phyloP scores from a whole-genome alignment of 2,329 filamentous ascomycete species.

The Lecanicillium sp. region DNA sequence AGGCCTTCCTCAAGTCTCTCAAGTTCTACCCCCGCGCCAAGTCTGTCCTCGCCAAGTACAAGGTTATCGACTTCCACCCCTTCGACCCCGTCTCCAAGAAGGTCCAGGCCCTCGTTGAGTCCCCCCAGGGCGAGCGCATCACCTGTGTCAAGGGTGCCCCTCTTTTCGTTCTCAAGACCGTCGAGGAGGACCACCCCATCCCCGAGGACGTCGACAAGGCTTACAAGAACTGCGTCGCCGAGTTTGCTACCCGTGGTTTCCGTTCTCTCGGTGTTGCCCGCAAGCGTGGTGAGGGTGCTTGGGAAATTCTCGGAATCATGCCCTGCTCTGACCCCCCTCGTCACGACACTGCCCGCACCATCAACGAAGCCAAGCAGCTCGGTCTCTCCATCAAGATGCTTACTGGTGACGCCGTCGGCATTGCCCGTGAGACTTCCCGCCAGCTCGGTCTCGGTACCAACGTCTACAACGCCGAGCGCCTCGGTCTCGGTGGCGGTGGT shows the following conservation, averaged over 20 bases:
- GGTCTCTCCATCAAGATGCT: conserved; percentile 94
- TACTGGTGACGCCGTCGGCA: conserved; percentile 90
- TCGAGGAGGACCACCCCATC: conserved; percentile 78
- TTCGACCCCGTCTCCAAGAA: conserved; percentile 95
- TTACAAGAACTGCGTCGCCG: conserved; percentile 89
- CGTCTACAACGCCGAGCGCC: conserved; percentile 88
- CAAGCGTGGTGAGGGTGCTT: conserved; percentile 73
- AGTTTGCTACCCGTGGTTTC: conserved; percentile 90
- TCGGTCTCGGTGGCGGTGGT: conserved; percentile 82
- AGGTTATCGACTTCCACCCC: conserved; percentile 75
- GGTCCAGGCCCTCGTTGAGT: conserved; percentile 77
- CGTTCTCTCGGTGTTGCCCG: conserved; percentile 89
- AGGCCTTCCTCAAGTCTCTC: conserved; percentile 85
- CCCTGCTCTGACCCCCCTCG: conserved; percentile 88
- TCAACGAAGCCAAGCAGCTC: conserved; percentile 81
- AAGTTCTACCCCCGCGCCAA: conserved; percentile 79
- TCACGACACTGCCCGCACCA: conserved; percentile 83
- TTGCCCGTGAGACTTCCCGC: conserved; percentile 84
- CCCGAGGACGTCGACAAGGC: conserved; percentile 70
- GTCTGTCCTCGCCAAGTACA: conserved; percentile 73
- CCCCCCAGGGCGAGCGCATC: conserved; percentile 75
- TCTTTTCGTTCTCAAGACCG: conserved; percentile 79
- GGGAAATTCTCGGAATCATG: conserved; percentile 94
- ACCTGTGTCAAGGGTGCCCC: conserved; percentile 89
- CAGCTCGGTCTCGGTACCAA: conserved; percentile 89